Evolutionary conservation across 2,329 filamentous ascomycete genomes (phyloP), one percentile per base, ranked within the genome.

Genomic region (Exophiala spinifera): DNA sequence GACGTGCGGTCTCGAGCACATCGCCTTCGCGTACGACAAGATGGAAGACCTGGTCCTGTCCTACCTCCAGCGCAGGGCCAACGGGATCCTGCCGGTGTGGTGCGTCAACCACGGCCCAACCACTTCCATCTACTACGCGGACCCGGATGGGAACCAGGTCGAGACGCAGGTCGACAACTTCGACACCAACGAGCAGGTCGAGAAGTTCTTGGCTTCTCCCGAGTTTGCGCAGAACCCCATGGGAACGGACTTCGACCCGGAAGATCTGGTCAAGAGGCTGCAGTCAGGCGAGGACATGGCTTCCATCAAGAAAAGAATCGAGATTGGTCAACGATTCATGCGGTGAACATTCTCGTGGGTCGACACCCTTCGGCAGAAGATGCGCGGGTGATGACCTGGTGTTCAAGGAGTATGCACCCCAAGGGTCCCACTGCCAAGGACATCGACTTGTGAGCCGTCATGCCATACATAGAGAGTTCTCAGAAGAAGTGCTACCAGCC

Each of bases 61-160:
- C 10, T 48, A 48, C 17, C 5, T 13, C 10, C 46, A 48, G 31
- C 46, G 46, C 13, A 48, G 39, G 23, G 4, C 13, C 6, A 14
- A n/a, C 3, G 46, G 46, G 28, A 10, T 48, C 20, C 3, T 17
- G 11, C 46, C 46, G 11, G 23, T 66, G 3, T 76, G 73, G 72
- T 70, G 63, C 53, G 66, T 76, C 23, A 76, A 79, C 60, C 76
- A 79, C 61, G 76, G 77, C 3, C 67, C 69, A 1, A 78, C 72
- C 1, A 74, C 68, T 0, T 72, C 69, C 58, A 72, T 78, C 33
- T 79, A 79, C 19, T 43, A 19, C 40, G 19, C 5, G 3, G 40
- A 43, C 14, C 40, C 40, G 15, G 40, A 43, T 14, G 40, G 40
- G 4, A 43, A 43, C 20, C 15, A 43, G 7, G 19, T 43, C 2